Evolutionary conservation across 257 asterid genomes (phyloP).

Genomic region (Solanum arcanum): DNA sequence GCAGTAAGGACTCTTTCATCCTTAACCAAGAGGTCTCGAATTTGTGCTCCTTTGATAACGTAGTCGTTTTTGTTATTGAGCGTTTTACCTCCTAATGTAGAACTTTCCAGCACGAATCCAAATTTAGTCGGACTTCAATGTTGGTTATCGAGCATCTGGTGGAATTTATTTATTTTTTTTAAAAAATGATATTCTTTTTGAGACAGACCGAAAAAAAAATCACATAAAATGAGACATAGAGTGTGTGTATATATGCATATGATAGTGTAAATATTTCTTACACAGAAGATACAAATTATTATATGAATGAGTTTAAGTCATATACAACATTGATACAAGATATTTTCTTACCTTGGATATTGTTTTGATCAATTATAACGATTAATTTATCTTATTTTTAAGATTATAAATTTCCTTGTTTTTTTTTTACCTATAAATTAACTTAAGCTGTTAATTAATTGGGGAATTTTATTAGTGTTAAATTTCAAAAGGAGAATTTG

Average conservation of each 20-base stretch:
- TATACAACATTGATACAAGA: background rate
- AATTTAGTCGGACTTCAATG: too few relatives aligned
- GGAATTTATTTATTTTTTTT: too few relatives aligned
- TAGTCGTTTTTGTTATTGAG: too few relatives aligned
- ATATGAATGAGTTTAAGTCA: background rate
- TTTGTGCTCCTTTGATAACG: too few relatives aligned
- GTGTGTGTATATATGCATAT: background rate
- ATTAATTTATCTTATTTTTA: background rate
- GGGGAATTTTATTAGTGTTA: background rate
- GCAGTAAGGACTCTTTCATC: too few relatives aligned
- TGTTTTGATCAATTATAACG: background rate
- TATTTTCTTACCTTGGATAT: background rate
- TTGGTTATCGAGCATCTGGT: too few relatives aligned
- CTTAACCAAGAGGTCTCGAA: too few relatives aligned
- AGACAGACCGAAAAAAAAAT: too few relatives aligned
- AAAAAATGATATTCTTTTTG: background rate
- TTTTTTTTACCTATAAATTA: background rate
- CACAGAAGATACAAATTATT: background rate
- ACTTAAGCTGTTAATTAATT: background rate
- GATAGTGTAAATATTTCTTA: background rate
- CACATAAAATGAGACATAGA: background rate
- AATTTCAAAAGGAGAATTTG: background rate
- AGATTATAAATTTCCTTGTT: background rate
- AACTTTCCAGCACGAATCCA: too few relatives aligned
- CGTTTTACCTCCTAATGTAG: accelerated